A percentile compares a stretch with the other conserved stretches of the same genome.
Conservation (phyloP, 805 yeast species). For the Peterozyma xylosa region DNA sequence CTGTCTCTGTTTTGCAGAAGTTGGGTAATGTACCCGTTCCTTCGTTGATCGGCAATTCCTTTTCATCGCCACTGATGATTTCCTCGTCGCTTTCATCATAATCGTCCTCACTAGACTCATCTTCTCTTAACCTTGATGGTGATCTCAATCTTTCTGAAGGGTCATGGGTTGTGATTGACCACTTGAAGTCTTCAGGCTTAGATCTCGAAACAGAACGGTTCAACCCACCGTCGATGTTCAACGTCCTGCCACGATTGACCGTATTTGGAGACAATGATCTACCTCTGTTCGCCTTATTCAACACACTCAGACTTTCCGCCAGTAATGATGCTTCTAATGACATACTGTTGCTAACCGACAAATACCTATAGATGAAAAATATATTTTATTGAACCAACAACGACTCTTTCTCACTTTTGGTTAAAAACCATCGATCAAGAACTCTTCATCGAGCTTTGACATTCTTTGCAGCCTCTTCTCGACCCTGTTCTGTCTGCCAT, state of each 20-base stretch:
- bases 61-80: slow-evolving; percentile 51
- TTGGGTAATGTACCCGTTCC: slow-evolving; percentile 54
- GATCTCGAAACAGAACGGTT: slow-evolving; percentile 15
- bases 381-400: too few relatives aligned
- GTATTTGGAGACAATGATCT: slow-evolving; percentile 4
- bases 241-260: slow-evolving; percentile 1
- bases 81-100: slow-evolving; percentile 43
- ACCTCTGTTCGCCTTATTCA: slow-evolving; percentile 2
- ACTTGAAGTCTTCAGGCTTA: slow-evolving; percentile 25
- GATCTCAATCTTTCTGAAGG: slow-evolving; percentile 56
- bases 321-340: slow-evolving; percentile 7
- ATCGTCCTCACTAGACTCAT: slow-evolving; percentile 9
- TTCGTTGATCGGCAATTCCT: slow-evolving; percentile 54
- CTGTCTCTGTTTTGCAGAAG: slow-evolving; percentile 25
- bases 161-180: slow-evolving; percentile 66
- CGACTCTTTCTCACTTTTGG: too few relatives aligned
- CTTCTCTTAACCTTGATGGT: slow-evolving; percentile 8
- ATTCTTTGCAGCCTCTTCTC: too few relatives aligned
- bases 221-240: slow-evolving; percentile 11
- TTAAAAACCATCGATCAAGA: too few relatives aligned
- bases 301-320: slow-evolving; percentile 6
- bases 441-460: too few relatives aligned
- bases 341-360: background rate
- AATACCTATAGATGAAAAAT: background rate
- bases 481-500: too few relatives aligned